Evolutionary conservation across 2,329 filamentous ascomycete genomes (phyloP).

Genomic region (Xylaria arbuscula): DNA sequence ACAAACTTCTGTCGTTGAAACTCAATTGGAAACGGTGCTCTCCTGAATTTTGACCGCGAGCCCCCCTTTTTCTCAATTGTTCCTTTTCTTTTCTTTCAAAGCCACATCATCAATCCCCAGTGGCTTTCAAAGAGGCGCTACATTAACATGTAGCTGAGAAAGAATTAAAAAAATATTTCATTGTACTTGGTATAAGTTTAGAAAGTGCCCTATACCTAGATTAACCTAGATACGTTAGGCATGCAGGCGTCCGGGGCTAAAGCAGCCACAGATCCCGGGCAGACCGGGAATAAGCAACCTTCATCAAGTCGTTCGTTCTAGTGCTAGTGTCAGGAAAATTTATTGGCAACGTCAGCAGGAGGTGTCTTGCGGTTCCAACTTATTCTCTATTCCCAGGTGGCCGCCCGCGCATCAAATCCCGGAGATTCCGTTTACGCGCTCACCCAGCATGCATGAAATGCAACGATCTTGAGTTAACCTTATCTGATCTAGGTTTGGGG

Average conservation of each 20-base stretch:
- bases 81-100: no score
- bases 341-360: neutral
- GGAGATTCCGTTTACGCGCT: neutral
- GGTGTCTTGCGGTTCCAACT: neutral
- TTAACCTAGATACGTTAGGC: neutral
- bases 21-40: no score
- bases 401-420: neutral
- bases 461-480: neutral
- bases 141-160: neutral
- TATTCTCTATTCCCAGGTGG: neutral
- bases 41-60: no score
- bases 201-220: neutral
- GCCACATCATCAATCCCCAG: no score
- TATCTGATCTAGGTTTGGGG: neutral
- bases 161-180: neutral
- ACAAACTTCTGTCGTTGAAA: no score
- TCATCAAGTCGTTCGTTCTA: neutral
- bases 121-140: neutral
- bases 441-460: neutral
- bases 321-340: neutral
- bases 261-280: neutral
- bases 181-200: neutral
- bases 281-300: neutral
- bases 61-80: no score
- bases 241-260: slow-evolving; percentile 11